Conservation (phyloP, 176 grass and related monocot species). For the Cymbopogon citratus region DNA sequence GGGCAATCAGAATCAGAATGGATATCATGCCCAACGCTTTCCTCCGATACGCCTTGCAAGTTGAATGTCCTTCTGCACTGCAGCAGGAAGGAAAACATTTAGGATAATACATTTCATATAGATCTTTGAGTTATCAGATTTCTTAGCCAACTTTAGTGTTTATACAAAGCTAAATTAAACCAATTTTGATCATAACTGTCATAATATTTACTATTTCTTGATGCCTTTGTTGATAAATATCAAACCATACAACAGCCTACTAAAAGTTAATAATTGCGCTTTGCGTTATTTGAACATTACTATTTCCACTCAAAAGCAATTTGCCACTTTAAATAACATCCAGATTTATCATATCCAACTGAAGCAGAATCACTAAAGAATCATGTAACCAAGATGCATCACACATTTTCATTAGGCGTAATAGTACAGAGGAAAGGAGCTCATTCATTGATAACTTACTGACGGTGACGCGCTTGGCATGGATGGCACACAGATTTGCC, state of each 20-base stretch:
- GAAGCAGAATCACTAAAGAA: not conserved
- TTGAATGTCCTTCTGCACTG: slow-evolving; percentile 93
- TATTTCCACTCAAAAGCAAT: not conserved
- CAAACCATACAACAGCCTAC: not conserved
- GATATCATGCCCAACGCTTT: slow-evolving; percentile 32
- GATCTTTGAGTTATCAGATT: not conserved
- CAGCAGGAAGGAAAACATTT: not conserved
- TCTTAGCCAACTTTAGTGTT: not conserved
- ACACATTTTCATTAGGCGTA: slow-evolving; percentile 3
- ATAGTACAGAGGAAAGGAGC: slow-evolving; percentile 10
- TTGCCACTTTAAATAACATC: not conserved
- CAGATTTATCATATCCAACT: not conserved
- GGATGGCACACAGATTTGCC: slow-evolving; percentile 55
- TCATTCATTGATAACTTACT: slow-evolving; percentile 43
- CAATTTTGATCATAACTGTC: not conserved
- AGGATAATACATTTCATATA: not conserved
- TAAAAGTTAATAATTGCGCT: not conserved
- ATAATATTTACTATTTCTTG: slow-evolving; percentile 3
- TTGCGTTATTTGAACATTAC: not conserved
- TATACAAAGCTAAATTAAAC: not conserved
- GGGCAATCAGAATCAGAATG: not conserved
- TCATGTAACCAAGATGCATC: not conserved
- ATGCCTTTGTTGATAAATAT: slow-evolving; percentile 1
- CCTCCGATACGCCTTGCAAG: slow-evolving; percentile 78
- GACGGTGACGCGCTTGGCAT: slow-evolving; percentile 56